Evolutionary conservation across 2,329 filamentous ascomycete species (phyloP).

Genomic region (Cladophialophora psammophila): DNA sequence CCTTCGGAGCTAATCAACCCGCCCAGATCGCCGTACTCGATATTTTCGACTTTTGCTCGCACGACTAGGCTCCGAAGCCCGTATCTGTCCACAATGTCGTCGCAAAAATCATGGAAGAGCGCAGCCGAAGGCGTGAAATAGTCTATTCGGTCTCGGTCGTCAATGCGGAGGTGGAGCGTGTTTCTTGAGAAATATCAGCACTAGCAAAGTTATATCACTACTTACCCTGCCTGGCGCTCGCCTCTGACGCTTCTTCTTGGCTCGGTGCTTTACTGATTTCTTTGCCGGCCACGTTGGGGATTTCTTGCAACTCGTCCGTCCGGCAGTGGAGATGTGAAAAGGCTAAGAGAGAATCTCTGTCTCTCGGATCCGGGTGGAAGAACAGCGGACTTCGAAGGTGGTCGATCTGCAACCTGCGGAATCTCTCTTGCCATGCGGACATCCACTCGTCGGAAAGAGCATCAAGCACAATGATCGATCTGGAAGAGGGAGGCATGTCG

Average conservation of each 20-base stretch:
- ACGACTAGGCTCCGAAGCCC: slow-evolving; percentile 64
- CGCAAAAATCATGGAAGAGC: slow-evolving; percentile 70
- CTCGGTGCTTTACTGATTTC: slow-evolving; percentile 80
- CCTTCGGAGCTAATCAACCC: slow-evolving; percentile 57
- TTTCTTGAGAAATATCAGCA: slow-evolving; percentile 49
- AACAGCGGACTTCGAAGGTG: slow-evolving; percentile 82
- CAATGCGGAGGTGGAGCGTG: slow-evolving; percentile 59
- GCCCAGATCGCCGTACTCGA: slow-evolving; percentile 64
- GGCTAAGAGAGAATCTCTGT: slow-evolving; percentile 75
- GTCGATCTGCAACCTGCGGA: slow-evolving; percentile 71
- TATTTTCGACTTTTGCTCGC: slow-evolving; percentile 66
- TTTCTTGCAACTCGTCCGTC: slow-evolving; percentile 72
- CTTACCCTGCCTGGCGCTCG: slow-evolving; percentile 34
- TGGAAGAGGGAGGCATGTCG: background rate
- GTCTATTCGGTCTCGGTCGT: slow-evolving; percentile 72
- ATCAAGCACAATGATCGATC: slow-evolving; percentile 71
- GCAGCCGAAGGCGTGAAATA: slow-evolving; percentile 70
- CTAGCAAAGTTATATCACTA: background rate
- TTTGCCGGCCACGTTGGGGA: slow-evolving; percentile 77
- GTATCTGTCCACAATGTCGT: slow-evolving; percentile 65
- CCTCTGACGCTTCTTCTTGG: slow-evolving; percentile 22
- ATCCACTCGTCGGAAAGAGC: slow-evolving; percentile 71
- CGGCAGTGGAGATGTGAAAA: slow-evolving; percentile 69
- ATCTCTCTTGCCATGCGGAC: slow-evolving; percentile 73
- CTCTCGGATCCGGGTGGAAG: slow-evolving; percentile 79